Base-by-base conservation (phyloP, 371 early-diverging fungal species). In the Mucor ambiguus region DNA sequence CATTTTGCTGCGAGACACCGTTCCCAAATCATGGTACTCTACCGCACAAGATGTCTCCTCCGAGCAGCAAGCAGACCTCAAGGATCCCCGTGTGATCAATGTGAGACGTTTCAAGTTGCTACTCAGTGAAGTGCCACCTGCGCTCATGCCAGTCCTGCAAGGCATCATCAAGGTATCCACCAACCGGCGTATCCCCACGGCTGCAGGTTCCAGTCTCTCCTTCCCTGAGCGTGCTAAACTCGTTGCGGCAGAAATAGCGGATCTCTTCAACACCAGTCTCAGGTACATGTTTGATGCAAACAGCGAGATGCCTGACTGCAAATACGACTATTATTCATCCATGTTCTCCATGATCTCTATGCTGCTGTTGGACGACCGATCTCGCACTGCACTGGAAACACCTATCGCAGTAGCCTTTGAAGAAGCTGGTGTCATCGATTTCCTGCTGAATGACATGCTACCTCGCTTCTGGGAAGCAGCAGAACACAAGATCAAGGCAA, bases 1-100 rank as follows among this genome's bases (percentile, higher is more conserved):
- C 61, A 80, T 89, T 60, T 63, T 85, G 4, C 65, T 93, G 43
- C 86, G 85, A 63, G 81, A 79, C 4, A 60, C 80, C 0, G 82
- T 92, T 11, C 92, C 92, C 20, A 83, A 75, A 56, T 61, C 77
- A 5, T 93, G 95, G 95, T 89, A 89, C 75, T 69, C 16, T 54
- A 72, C 55, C 58, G 70, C 29, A 32, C 63, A 28, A 68, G 37
- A 43, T n/a, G 37, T 30, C 33, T 33, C 33, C 9, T 33, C 33
- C 9, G 33, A 20, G 3, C 37, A 24, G 67, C 32, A 59, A 5
- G 52, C 69, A 3, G 86, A 88, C 49, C 67, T 70, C 2, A 84
- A 85, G 30, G 85, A 89, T 49, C 85, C 82, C 35, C 78, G 82
- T 12, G 84, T 88, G 3, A 85, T 84, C 70, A 95, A 95, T 65